phyloP scores from a whole-genome alignment of 2,329 filamentous ascomycete species.

The Corniculantispora saksenae region DNA sequence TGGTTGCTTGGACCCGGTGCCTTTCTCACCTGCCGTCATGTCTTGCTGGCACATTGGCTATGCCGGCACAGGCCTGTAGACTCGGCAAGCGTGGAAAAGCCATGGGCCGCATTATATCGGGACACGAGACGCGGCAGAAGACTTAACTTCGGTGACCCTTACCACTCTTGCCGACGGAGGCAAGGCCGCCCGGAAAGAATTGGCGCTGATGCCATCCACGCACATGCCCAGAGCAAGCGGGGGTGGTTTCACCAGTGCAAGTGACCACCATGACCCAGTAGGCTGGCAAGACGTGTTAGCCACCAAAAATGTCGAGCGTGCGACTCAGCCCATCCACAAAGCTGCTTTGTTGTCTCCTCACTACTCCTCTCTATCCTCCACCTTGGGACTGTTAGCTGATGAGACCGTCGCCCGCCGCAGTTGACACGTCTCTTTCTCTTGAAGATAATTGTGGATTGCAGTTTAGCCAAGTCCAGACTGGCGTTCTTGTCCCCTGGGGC shows the following conservation, averaged over 20 bases:
- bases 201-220: not conserved
- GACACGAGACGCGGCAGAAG: not conserved
- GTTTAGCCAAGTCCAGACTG: not conserved
- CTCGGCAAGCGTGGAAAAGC: not conserved
- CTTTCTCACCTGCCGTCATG: not conserved
- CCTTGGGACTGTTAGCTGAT: not conserved
- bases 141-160: no score
- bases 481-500: constrained; percentile 1
- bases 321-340: not conserved
- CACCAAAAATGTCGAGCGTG: not conserved
- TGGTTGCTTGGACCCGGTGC: not conserved
- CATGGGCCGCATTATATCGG: not conserved
- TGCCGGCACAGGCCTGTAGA: not conserved
- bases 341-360: not conserved
- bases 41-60: not conserved
- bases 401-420: not conserved
- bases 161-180: not conserved
- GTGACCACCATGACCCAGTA: constrained; percentile 3
- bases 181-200: not conserved
- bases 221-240: not conserved
- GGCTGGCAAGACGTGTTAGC: not conserved
- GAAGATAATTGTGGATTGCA: not conserved
- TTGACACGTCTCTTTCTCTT: constrained; percentile 9
- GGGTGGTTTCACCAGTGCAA: constrained; percentile 1
- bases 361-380: constrained; percentile 1